Evolutionary conservation across 2,329 filamentous ascomycete species (phyloP).

Genomic region (Pyrenophora graminea): DNA sequence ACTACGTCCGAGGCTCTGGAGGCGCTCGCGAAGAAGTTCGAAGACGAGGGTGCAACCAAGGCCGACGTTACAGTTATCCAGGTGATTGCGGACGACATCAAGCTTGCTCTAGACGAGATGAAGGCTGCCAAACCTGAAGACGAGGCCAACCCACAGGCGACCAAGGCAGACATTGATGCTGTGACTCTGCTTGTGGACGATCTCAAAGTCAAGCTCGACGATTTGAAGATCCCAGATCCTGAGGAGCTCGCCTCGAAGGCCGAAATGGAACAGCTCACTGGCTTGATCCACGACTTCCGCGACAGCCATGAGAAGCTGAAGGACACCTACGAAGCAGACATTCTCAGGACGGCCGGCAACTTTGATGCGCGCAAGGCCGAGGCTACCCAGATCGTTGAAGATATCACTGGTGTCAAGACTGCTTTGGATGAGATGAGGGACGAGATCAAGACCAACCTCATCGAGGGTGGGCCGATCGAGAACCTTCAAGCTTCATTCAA

Average conservation of each 20-base stretch:
- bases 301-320: conserved; percentile 68
- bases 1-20: conserved; percentile 76
- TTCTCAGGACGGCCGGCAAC: conserved; percentile 74
- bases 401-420: conserved; percentile 76
- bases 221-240: conserved; percentile 71
- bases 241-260: conserved; percentile 74
- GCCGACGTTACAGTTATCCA: conserved; percentile 79
- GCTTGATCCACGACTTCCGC: conserved; percentile 56
- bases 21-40: conserved; percentile 68
- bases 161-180: conserved; percentile 79
- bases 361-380: conserved; percentile 85
- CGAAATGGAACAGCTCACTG: conserved; percentile 69
- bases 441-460: conserved; percentile 75
- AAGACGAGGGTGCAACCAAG: conserved; percentile 71
- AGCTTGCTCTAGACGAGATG: conserved; percentile 72
- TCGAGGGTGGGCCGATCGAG: conserved; percentile 70
- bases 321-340: conserved; percentile 73
- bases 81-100: conserved; percentile 76
- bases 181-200: conserved; percentile 83
- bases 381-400: conserved; percentile 75
- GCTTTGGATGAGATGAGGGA: conserved; percentile 79
- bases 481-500: conserved; percentile 65
- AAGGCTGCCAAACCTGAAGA: conserved; percentile 55
- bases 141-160: conserved; percentile 64
- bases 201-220: conserved; percentile 77